Percentiles rank a stretch among this genome's conserved stretches.
phyloP scores from a whole-genome alignment of 306 rosid genomes.

The Abrus pulchellus region DNA sequence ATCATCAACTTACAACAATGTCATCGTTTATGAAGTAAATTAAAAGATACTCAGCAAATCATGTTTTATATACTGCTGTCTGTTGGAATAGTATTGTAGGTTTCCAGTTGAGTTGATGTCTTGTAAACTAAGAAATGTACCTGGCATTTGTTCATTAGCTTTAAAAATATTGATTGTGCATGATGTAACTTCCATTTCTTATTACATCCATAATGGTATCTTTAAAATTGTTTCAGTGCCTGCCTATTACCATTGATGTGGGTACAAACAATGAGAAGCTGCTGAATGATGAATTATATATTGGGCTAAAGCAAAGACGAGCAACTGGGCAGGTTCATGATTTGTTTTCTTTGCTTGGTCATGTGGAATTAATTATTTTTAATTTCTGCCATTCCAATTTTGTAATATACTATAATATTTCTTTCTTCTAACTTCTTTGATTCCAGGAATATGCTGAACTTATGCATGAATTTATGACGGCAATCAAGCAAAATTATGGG shows the following conservation, averaged over 20 bases:
- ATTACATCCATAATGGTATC: conserved; percentile 29
- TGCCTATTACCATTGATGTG: conserved; percentile 97
- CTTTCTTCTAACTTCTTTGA: conserved; percentile 19
- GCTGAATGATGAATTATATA: conserved; percentile 91
- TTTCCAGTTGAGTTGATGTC: not conserved
- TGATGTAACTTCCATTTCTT: conserved; percentile 23
- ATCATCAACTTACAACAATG: conserved; percentile 6
- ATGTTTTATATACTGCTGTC: not conserved
- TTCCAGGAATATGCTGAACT: conserved; percentile 92
- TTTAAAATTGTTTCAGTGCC: conserved; percentile 70
- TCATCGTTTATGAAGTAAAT: not conserved
- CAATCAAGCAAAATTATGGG: conserved; percentile 89
- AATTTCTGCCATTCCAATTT: not conserved
- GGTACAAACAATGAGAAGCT: conserved; percentile 95
- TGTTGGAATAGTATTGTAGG: not conserved
- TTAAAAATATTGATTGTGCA: too few relatives aligned
- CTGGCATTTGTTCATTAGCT: not conserved
- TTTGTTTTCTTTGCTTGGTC: conserved; percentile 24
- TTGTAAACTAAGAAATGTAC: not conserved
- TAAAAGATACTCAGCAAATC: not conserved
- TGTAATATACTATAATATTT: conserved; percentile 25
- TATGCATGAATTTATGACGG: conserved; percentile 87
- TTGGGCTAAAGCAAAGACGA: conserved; percentile 94
- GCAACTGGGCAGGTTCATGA: conserved; percentile 89
- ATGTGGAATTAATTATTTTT: conserved; percentile 33